Evolutionary conservation across 495 filamentous ascomycete species (phyloP).

Genomic region (Neurospora cerealis): DNA sequence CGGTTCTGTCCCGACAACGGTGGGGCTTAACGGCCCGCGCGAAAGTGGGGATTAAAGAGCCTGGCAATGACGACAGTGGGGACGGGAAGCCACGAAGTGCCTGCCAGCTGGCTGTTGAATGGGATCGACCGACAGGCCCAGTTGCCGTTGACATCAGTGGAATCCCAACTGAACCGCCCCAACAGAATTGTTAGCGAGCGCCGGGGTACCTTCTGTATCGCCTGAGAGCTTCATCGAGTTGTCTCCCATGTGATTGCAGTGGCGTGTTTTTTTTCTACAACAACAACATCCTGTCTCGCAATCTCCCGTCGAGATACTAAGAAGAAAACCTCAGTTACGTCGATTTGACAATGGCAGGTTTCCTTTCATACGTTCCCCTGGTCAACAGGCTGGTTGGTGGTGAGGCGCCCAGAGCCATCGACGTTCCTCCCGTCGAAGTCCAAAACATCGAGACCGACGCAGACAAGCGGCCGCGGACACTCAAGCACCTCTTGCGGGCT

Average conservation of each 20-base stretch:
- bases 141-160: neutral
- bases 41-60: neutral
- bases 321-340: neutral
- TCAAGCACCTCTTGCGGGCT: constrained; percentile 81
- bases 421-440: constrained; percentile 58
- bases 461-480: constrained; percentile 68
- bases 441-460: constrained; percentile 69
- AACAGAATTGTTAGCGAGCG: neutral
- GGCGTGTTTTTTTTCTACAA: neutral
- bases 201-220: neutral
- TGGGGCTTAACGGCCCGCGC: neutral
- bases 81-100: neutral
- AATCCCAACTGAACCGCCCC: neutral
- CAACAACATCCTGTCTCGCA: neutral
- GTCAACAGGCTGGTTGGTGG: constrained; percentile 32
- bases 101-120: neutral
- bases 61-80: neutral
- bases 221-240: neutral
- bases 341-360: constrained; percentile 22
- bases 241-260: neutral
- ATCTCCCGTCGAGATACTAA: neutral
- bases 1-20: neutral
- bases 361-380: constrained; percentile 40
- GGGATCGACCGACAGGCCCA: neutral
- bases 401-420: constrained; percentile 34